These are phyloP conservation scores for Tephrocybe sp. DNA, from an alignment of 768 basidiomycete genomes.

Conservation along the genomic window DNA sequence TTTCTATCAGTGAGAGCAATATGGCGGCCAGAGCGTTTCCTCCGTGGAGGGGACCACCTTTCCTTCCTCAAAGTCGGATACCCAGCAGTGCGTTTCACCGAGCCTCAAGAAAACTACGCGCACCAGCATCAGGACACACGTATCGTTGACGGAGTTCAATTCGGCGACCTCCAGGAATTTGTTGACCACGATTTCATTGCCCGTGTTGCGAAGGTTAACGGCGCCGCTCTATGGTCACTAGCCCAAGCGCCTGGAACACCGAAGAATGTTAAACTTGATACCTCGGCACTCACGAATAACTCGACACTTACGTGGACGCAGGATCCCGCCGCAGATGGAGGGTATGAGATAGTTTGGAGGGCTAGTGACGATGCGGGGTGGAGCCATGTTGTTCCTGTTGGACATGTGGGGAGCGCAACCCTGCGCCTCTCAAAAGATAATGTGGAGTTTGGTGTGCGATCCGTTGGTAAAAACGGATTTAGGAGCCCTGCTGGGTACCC, in stretches of 20 bases:
- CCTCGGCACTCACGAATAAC: conserved; percentile 51
- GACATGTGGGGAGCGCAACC: conserved; percentile 38
- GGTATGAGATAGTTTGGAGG: conserved; percentile 55
- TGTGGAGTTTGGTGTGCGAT: conserved; percentile 47
- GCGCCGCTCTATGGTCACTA: conserved; percentile 52
- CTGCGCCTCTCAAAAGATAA: conserved; percentile 51
- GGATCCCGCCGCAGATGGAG: conserved; percentile 38
- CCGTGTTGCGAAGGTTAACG: conserved; percentile 52
- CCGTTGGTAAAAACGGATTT: conserved; percentile 52
- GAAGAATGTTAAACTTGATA: conserved; percentile 45
- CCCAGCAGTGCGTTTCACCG: conserved; percentile 56
- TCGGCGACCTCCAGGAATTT: conserved; percentile 55
- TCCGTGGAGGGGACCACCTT: conserved; percentile 55
- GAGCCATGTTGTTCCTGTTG: conserved; percentile 51
- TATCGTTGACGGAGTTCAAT: conserved; percentile 49
- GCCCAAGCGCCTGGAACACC: conserved; percentile 57
- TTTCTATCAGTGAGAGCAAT: conserved; percentile 43
- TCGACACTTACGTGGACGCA: conserved; percentile 49
- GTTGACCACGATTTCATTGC: conserved; percentile 53
- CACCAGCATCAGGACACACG: conserved; percentile 60
- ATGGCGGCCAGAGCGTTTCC: conserved; percentile 52
- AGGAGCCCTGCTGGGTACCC: conserved; percentile 51
- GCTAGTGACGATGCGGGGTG: conserved; percentile 46
- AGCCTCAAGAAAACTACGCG: conserved; percentile 56
- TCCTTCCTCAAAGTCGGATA: conserved; percentile 51